Conservation (phyloP, 139 green algal genomes). For the Zygnema circumcarinatum region DNA sequence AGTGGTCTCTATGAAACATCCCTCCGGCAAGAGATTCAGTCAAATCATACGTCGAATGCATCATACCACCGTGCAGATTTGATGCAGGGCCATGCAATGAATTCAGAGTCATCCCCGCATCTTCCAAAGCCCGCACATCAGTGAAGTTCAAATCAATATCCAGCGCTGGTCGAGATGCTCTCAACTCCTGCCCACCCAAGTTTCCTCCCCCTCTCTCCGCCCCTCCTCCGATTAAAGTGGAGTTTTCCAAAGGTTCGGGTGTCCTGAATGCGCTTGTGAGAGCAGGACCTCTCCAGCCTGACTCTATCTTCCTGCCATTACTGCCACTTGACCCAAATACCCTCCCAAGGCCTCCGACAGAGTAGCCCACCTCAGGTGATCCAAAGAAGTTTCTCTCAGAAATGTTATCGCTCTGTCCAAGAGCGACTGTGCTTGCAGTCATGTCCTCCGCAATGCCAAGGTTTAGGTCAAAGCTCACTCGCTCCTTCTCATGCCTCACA, state of each 20-base stretch:
- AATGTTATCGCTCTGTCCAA: background rate
- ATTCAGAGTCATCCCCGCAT: background rate
- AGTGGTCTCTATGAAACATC: background rate
- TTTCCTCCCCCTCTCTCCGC: background rate
- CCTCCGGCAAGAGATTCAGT: background rate
- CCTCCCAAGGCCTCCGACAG: background rate
- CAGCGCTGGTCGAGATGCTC: background rate
- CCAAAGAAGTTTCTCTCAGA: background rate
- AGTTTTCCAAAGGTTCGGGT: background rate
- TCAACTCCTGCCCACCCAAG: background rate
- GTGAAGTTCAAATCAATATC: conserved; percentile 22
- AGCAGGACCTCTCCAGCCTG: background rate
- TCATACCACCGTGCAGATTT: background rate
- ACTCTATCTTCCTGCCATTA: background rate
- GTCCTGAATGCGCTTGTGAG: background rate
- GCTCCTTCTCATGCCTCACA: background rate
- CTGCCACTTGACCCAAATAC: background rate
- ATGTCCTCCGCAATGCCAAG: background rate
- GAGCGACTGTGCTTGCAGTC: background rate
- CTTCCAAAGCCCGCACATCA: background rate
- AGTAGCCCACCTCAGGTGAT: background rate
- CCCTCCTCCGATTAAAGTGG: background rate
- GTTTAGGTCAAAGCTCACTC: background rate
- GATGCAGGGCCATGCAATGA: background rate
- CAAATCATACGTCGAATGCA: background rate